These are phyloP conservation scores for Pestalotiopsis sp. DNA, from an alignment of 2,329 filamentous ascomycete species.

Conservation along the genomic window DNA sequence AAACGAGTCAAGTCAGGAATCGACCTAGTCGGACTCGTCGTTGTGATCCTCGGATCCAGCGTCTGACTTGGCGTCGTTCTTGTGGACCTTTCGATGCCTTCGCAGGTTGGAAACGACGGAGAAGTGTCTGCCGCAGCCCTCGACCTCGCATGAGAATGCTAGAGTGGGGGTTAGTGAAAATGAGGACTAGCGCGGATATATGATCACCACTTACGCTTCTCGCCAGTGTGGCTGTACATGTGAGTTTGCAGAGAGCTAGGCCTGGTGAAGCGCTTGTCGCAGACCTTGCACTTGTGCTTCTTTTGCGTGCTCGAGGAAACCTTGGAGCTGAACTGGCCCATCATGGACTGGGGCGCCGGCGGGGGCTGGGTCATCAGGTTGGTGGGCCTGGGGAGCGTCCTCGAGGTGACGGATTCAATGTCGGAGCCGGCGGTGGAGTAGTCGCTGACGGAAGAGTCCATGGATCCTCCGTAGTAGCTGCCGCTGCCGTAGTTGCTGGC, in stretches of 20 bases:
- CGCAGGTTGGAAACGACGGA: conserved; percentile 96
- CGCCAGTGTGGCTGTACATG: conserved; percentile 98
- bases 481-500: conserved; percentile 73
- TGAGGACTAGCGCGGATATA: background rate
- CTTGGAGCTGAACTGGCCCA: conserved; percentile 98
- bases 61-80: conserved; percentile 68
- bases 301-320: conserved; percentile 94
- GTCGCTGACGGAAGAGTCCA: conserved; percentile 84
- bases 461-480: conserved; percentile 82
- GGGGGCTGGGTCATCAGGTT: conserved; percentile 62
- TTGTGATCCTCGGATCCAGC: conserved; percentile 65
- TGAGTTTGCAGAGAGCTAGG: conserved; percentile 95
- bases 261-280: conserved; percentile 94
- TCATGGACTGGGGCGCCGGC: conserved; percentile 93
- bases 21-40: conserved; percentile 57
- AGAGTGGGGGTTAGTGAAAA: conserved; percentile 13
- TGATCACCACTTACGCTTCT: conserved; percentile 77
- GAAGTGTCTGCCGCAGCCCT: conserved; percentile 93
- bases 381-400: conserved; percentile 81
- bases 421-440: conserved; percentile 90
- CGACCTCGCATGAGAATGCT: conserved; percentile 94
- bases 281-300: conserved; percentile 99
- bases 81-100: conserved; percentile 95
- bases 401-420: conserved; percentile 76
- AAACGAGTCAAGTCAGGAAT: conserved; percentile 16